A percentile compares a stretch with the other conserved stretches of the same genome.
Conservation (phyloP, 2,329 filamentous ascomycete species). For the Diaporthe aspalathi region DNA sequence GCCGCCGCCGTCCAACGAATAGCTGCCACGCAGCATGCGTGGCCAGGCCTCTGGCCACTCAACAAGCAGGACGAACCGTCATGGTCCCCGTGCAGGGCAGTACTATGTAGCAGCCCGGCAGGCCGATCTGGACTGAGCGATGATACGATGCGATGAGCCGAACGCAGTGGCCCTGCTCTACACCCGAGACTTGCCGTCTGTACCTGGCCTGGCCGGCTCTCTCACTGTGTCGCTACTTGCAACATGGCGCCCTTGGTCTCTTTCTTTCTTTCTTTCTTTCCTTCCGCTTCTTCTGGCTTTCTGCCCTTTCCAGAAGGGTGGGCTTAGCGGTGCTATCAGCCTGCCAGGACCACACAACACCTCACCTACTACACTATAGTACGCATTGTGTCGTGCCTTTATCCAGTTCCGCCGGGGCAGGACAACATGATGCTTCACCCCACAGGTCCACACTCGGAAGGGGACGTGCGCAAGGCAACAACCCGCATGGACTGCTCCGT, state of each 20-base stretch:
- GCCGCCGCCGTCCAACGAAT: constrained; percentile 34
- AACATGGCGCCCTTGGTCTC: too few species aligned
- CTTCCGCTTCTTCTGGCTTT: too few species aligned
- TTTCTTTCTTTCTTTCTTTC: too few species aligned
- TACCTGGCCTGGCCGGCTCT: constrained; percentile 5
- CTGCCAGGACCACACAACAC: constrained; percentile 1
- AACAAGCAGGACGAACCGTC: constrained; percentile 25
- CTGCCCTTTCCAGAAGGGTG: not conserved
- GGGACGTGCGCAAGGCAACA: constrained; percentile 9
- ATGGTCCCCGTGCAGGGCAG: constrained; percentile 12
- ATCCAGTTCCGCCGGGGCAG: constrained; percentile 17
- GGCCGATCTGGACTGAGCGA: constrained; percentile 20
- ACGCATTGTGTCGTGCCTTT: constrained; percentile 22
- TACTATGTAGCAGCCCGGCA: constrained; percentile 11
- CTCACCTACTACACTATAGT: too few species aligned
- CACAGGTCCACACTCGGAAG: constrained; percentile 21
- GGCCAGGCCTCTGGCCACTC: constrained; percentile 21
- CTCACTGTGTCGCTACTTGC: constrained; percentile 33
- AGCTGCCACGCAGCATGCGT: constrained; percentile 36
- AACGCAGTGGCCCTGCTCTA: constrained; percentile 2
- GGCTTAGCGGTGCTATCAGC: not conserved
- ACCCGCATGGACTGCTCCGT: constrained; percentile 18
- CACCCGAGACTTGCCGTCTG: constrained; percentile 23
- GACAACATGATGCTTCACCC: constrained; percentile 7
- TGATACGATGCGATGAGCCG: constrained; percentile 22